Conservation (phyloP, 768 basidiomycete genomes). For the Pleurotus giganteus region DNA sequence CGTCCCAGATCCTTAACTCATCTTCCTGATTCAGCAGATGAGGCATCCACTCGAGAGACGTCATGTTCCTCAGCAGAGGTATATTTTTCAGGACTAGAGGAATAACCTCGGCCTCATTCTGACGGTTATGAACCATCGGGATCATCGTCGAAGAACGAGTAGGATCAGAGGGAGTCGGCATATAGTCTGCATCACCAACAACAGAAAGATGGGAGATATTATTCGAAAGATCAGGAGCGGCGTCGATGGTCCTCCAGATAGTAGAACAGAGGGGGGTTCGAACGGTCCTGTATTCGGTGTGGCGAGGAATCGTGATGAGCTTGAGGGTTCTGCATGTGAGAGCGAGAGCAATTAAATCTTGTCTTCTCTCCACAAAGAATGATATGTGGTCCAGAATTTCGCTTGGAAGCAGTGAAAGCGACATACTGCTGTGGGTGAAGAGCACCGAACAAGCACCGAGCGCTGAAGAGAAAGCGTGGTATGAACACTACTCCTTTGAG, state of each 20-base stretch:
- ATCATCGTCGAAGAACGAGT: neutral
- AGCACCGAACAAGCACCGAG: too few species aligned
- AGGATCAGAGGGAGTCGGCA: neutral
- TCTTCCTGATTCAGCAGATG: neutral
- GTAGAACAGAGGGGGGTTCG: conserved; percentile 28
- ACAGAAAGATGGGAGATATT: conserved; percentile 25
- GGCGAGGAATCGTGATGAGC: conserved; percentile 38
- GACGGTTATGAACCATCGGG: neutral
- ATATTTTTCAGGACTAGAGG: neutral
- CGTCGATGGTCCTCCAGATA: conserved; percentile 50
- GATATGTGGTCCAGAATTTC: conserved; percentile 49
- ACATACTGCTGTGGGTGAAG: too few species aligned
- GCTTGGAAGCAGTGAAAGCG: conserved; percentile 30
- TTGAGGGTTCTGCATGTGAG: conserved; percentile 35
- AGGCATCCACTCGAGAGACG: neutral
- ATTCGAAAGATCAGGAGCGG: conserved; percentile 42
- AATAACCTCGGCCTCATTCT: neutral
- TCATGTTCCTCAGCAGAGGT: neutral
- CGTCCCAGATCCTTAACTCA: neutral
- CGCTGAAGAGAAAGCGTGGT: too few species aligned
- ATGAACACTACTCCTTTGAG: too few species aligned
- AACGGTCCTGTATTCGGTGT: conserved; percentile 49
- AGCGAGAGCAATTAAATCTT: conserved; percentile 43
- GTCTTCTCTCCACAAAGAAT: conserved; percentile 36
- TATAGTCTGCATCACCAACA: neutral